phyloP scores from a whole-genome alignment of 2,329 filamentous ascomycete species.

The Cladosporium austrohemisphaericum region DNA sequence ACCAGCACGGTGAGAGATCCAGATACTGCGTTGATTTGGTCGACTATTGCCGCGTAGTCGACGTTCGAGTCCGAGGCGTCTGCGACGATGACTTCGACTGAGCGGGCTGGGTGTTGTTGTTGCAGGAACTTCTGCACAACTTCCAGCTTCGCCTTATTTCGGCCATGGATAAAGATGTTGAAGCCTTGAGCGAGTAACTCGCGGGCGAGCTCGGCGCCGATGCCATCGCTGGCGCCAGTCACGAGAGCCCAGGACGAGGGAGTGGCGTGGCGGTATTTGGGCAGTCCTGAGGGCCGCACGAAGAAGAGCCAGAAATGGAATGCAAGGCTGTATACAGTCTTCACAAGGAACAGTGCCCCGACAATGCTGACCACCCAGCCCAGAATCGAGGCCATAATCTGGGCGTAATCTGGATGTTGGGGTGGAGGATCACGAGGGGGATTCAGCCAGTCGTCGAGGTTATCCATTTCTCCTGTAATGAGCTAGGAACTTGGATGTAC shows the following conservation, averaged over 20 bases:
- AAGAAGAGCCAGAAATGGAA: slow-evolving; percentile 26
- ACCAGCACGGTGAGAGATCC: slow-evolving; percentile 52
- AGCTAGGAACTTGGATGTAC: no score
- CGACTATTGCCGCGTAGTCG: slow-evolving; percentile 18
- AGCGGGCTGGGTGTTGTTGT: slow-evolving; percentile 37
- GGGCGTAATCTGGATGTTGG: no score
- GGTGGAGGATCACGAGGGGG: no score
- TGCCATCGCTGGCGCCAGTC: slow-evolving; percentile 55
- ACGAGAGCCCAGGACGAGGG: slow-evolving; percentile 45
- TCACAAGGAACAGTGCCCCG: no score
- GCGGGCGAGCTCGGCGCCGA: slow-evolving; percentile 50
- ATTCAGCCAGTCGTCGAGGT: no score
- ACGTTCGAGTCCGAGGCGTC: slow-evolving; percentile 39
- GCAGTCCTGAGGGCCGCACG: slow-evolving; percentile 19
- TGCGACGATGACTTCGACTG: slow-evolving; percentile 42
- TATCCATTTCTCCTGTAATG: no score
- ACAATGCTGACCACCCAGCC: no score
- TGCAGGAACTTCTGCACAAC: slow-evolving; percentile 40
- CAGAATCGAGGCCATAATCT: no score
- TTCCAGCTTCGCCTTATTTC: slow-evolving; percentile 48
- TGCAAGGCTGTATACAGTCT: no score
- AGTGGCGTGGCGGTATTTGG: slow-evolving; percentile 18
- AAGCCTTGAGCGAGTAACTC: slow-evolving; percentile 53
- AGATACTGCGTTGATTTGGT: slow-evolving; percentile 24
- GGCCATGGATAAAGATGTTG: slow-evolving; percentile 57